phyloP scores from a whole-genome alignment of 2,329 filamentous ascomycete species.

The Claviceps fusiformis region DNA sequence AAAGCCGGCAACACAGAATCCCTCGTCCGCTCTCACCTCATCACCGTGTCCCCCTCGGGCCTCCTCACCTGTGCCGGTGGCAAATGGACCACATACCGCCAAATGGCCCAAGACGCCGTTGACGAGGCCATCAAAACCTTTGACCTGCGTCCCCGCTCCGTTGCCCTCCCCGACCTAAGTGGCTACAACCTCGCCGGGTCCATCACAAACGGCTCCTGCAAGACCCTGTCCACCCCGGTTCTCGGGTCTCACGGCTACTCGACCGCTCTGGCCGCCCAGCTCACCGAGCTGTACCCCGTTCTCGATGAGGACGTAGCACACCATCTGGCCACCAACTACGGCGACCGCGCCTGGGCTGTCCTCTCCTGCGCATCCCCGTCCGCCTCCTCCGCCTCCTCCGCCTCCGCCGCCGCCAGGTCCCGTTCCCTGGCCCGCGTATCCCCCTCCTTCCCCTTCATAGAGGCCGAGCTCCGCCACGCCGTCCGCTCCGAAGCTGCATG shows the following conservation, averaged over 20 bases:
- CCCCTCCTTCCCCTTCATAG: slow-evolving; percentile 55
- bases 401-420: slow-evolving; percentile 9
- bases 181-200: slow-evolving; percentile 38
- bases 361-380: slow-evolving; percentile 31
- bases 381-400: slow-evolving; percentile 23
- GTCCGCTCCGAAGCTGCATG: slow-evolving; percentile 61
- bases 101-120: slow-evolving; percentile 79
- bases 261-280: slow-evolving; percentile 18
- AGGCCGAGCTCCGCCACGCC: slow-evolving; percentile 60
- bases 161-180: slow-evolving; percentile 49
- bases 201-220: slow-evolving; percentile 55
- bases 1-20: slow-evolving; percentile 72
- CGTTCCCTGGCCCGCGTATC: slow-evolving; percentile 42
- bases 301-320: slow-evolving; percentile 26
- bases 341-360: slow-evolving; percentile 57
- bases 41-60: slow-evolving; percentile 60
- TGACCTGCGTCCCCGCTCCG: slow-evolving; percentile 37
- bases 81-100: slow-evolving; percentile 81
- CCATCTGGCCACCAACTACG: slow-evolving; percentile 28
- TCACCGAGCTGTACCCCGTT: slow-evolving; percentile 21
- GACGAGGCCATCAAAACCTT: slow-evolving; percentile 63
- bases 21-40: slow-evolving; percentile 68
- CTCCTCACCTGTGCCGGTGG: slow-evolving; percentile 70
- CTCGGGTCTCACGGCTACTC: slow-evolving; percentile 63
- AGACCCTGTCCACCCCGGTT: slow-evolving; percentile 60